Evolutionary conservation across 345 rosid genomes (phyloP), one percentile per base, ranked within the genome.

Genomic region (Jatropha curcas): DNA sequence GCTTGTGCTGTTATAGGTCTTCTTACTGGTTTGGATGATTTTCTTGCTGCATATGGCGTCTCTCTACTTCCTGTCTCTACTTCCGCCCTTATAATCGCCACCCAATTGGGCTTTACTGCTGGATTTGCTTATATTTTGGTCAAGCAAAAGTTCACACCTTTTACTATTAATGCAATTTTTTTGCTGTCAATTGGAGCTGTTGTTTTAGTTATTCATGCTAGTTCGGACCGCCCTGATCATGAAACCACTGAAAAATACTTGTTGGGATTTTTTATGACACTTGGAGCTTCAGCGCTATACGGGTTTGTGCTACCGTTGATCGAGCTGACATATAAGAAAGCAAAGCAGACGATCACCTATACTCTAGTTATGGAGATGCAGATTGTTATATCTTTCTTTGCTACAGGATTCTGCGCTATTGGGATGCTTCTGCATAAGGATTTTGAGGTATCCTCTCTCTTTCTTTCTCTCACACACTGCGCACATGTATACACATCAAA

Each of bases 301-400:
- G 82, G 84, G 12, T 78, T 78, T 68, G 79, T 82, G 59, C 75
- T 82, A n/a, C 80, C 82, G 0, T 69, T 63, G 41, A 25, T 76
- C 16, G 79, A 70, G 74, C 43, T 70, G 51, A 76, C 79, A 28
- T 76, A 70, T 69, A 76, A 70, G 71, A 76, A 76, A 70, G 79
- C 74, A 41, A 70, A 53, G 34, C 79, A 69, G 74, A 61, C 35
- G 14, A 34, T 76, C 45, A 70, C 74, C 17, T 76, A 76, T 27
- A 76, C 80, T 14, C 58, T 82, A 53, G 85, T 82, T 1, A 67
- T 82, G 75, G 82, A 82, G 66, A 75, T 72, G 70, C 82, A 78
- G 65, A 74, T 78, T 69, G 69, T 81, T 39, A 75, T 81, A 60
- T 74, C 79, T 4, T 75, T 81, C 60, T 81, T 73, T 14, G 85